Evolutionary conservation across 257 asterid species (phyloP).

Genomic region (Linderniella brevidens): DNA sequence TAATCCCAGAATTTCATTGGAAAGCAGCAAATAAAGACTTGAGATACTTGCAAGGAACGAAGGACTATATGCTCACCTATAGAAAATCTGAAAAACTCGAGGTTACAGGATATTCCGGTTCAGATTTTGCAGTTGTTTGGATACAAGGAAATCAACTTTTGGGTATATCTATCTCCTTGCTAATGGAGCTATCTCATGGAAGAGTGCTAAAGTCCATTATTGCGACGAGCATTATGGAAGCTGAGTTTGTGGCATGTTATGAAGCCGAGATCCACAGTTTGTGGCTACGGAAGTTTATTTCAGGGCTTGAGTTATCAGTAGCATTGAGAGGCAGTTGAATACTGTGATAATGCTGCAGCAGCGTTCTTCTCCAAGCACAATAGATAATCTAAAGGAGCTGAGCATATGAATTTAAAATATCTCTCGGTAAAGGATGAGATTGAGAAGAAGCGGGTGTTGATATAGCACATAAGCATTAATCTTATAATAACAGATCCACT

Average conservation of each 20-base stretch:
- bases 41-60: conserved; percentile 4
- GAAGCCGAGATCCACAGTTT: not conserved
- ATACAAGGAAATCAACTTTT: not conserved
- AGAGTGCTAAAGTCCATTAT: not conserved
- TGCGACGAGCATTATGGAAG: not conserved
- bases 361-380: not conserved
- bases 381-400: not conserved
- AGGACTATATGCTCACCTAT: conserved; percentile 3
- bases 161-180: not conserved
- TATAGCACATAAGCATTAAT: not conserved
- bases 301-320: not conserved
- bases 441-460: not conserved
- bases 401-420: not conserved
- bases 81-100: not conserved
- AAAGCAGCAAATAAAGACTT: conserved; percentile 3
- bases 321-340: not conserved
- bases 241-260: not conserved
- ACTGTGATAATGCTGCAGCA: not conserved
- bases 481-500: not conserved
- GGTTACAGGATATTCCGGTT: conserved; percentile 1
- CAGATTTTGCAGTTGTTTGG: not conserved
- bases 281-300: not conserved
- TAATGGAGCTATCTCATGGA: not conserved
- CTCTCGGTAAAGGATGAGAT: not conserved
- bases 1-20: not conserved